phyloP scores from a whole-genome alignment of 768 basidiomycete genomes.

The Tubosaeta brunneosetosa region DNA sequence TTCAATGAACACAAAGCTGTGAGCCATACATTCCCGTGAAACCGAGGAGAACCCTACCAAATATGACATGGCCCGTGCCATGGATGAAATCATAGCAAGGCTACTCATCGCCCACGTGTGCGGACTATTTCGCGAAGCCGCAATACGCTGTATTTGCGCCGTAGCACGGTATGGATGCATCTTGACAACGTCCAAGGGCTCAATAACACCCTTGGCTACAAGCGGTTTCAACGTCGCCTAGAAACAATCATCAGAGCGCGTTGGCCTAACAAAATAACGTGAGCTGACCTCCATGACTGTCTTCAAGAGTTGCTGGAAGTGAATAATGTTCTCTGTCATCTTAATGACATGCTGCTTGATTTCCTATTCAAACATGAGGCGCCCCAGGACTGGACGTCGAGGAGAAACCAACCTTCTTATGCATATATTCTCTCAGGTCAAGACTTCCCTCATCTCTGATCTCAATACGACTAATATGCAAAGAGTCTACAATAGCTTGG shows the following conservation, averaged over 20 bases:
- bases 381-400: neutral
- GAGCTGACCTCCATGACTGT: slow-evolving; percentile 68
- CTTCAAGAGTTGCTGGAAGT: slow-evolving; percentile 62
- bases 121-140: slow-evolving; percentile 31
- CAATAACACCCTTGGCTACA: slow-evolving; percentile 39
- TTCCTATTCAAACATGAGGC: slow-evolving; percentile 39
- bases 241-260: slow-evolving; percentile 1
- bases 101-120: slow-evolving; percentile 46
- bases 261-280: neutral
- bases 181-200: slow-evolving; percentile 50
- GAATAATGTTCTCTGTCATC: slow-evolving; percentile 63
- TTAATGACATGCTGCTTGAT: slow-evolving; percentile 74
- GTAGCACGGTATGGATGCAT: slow-evolving; percentile 66
- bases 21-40: neutral
- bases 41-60: slow-evolving; percentile 48
- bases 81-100: slow-evolving; percentile 47
- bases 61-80: slow-evolving; percentile 86
- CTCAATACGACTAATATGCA: slow-evolving; percentile 94
- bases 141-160: slow-evolving; percentile 37
- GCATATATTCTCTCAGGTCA: slow-evolving; percentile 81
- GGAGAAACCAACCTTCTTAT: slow-evolving; percentile 65
- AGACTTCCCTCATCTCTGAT: slow-evolving; percentile 88
- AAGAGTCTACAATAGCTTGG: slow-evolving; percentile 82
- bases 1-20: slow-evolving; percentile 25
- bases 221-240: slow-evolving; percentile 37